Evolutionary conservation across 129 eudicot genomes (phyloP).

Genomic region (Smallanthus sonchifolius): DNA sequence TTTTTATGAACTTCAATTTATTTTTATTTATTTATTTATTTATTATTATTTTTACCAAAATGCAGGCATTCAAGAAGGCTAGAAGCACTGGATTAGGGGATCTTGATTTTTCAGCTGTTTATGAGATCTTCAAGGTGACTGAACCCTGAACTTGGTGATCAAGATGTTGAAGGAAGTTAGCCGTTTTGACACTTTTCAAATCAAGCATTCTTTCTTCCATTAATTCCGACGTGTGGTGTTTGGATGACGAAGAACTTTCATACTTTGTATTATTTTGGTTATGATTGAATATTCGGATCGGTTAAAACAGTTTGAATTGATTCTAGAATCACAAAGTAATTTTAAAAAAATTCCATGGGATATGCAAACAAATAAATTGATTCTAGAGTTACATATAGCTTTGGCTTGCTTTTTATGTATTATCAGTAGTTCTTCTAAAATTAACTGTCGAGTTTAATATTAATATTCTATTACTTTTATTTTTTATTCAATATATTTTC

Average conservation of each 20-base stretch:
- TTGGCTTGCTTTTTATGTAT: too few relatives aligned
- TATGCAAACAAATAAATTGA: too few relatives aligned
- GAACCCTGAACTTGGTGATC: slow-evolving; percentile 36
- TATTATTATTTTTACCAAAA: background rate
- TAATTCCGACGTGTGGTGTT: slow-evolving; percentile 17
- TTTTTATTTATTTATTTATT: background rate
- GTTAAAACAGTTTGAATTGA: background rate
- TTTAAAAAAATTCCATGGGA: too few relatives aligned
- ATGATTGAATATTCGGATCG: background rate
- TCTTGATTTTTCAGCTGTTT: slow-evolving; percentile 91
- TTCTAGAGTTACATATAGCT: too few relatives aligned
- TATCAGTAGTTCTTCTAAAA: too few relatives aligned
- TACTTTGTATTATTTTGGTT: slow-evolving; percentile 16
- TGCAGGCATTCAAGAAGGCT: slow-evolving; percentile 88
- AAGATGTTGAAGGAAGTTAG: slow-evolving; percentile 8
- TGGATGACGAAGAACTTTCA: slow-evolving; percentile 7
- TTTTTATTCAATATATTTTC: too few relatives aligned
- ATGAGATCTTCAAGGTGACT: slow-evolving; percentile 57
- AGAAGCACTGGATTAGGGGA: slow-evolving; percentile 88
- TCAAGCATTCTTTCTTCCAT: slow-evolving; percentile 20
- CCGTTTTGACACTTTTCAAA: background rate
- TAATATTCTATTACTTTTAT: too few relatives aligned
- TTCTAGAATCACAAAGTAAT: too few relatives aligned
- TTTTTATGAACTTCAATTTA: background rate
- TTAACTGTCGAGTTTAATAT: too few relatives aligned